Conservation (phyloP, 2,329 filamentous ascomycete genomes). For the Xylaria sp. region DNA sequence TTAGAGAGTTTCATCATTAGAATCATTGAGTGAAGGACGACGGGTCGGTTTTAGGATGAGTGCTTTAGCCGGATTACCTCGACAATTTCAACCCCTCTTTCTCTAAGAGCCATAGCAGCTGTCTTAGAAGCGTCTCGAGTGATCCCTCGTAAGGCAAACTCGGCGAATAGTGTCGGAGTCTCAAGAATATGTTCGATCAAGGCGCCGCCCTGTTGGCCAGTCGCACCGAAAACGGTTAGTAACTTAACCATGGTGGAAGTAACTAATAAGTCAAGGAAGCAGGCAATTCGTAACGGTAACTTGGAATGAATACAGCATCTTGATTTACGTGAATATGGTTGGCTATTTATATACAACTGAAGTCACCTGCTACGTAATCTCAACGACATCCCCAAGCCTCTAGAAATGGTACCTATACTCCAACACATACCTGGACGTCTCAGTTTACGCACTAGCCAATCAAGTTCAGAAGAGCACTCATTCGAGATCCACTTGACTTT, state of each 20-base stretch:
- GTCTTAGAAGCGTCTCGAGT: not conserved
- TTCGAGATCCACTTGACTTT: not conserved
- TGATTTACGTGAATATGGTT: too few relatives aligned
- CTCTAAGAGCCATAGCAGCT: not conserved
- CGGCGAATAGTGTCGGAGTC: not conserved
- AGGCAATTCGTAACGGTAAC: not conserved
- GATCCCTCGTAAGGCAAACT: not conserved
- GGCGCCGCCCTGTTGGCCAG: not conserved
- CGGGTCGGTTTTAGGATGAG: not conserved
- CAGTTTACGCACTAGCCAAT: not conserved
- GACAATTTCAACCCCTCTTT: not conserved
- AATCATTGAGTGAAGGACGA: not conserved
- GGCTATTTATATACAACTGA: not conserved
- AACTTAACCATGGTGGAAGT: not conserved
- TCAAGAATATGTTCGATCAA: not conserved
- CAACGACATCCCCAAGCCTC: not conserved
- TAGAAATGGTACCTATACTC: not conserved
- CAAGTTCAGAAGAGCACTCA: not conserved
- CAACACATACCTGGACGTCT: not conserved
- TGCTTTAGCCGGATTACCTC: not conserved
- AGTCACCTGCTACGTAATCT: not conserved
- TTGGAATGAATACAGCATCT: not conserved
- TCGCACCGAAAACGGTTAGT: not conserved
- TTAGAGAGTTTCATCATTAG: not conserved
- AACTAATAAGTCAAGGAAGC: not conserved